Evolutionary conservation across 306 rosid species (phyloP), one percentile per base, ranked within the genome.

Genomic region (Abrus precatorius): DNA sequence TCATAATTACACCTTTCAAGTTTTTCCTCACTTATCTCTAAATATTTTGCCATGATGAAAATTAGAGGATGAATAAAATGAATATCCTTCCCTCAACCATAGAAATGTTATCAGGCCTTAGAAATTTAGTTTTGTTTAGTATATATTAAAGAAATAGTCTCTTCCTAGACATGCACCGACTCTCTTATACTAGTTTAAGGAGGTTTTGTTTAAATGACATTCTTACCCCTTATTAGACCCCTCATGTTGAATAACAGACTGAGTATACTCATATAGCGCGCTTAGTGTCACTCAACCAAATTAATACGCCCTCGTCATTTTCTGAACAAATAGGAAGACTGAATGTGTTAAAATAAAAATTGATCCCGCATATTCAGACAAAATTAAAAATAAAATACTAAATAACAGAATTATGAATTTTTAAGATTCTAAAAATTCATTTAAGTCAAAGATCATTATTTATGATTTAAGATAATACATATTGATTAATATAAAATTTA

Each of bases 11-110:
- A 5, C 59, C 72, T 29, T 44, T 34, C 50, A 40, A 44, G 34
- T 36, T 69, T 14, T 20, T 20, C 20, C 20, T 20, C 20, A 20
- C 20, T 20, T 0, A 20, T 20, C 20, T 20, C 20, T 20, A 20
- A 20, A 20, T 20, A 0, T 20, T 20, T 20, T 68, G 49, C 40
- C 53, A 54, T 41, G 65, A 56, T 82, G 56, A 68, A 68, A 57
- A 76, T 30, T 75, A 9, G 81, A 48, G 57, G 72, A 60, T 49
- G 27, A 32, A 33, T 62, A 12, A 61, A 9, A 7, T 14, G 32
- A 30, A 7, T 6, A 20, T 78, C 48, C 36, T 13, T 54, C 32
- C 52, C 9, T 29, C 38, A 68, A 9, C 20, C 43, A 9, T 45
- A 43, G 30, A 41, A 66, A 66, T 67, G 72, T 28, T 27, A 67